Conservation (phyloP, 1,139 yeast species). For the Pneumocystis sp. region DNA sequence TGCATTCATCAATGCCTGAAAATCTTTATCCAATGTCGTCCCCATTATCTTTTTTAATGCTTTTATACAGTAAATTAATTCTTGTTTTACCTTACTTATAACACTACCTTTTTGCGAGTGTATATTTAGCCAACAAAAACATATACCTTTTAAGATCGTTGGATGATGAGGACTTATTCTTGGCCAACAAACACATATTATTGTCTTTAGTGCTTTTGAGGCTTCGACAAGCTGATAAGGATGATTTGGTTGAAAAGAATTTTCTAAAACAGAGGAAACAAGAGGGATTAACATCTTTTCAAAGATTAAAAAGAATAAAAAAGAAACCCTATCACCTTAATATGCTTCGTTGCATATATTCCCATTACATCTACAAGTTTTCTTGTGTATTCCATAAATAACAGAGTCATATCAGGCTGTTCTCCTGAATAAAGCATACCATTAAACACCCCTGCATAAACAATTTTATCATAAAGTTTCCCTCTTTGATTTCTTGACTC, state of each 20-base stretch:
- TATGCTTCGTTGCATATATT: neutral
- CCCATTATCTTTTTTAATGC: neutral
- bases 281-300: neutral
- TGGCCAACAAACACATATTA: neutral
- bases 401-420: neutral
- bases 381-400: neutral
- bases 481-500: neutral
- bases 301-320: neutral
- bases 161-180: neutral
- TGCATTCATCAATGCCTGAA: neutral
- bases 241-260: neutral
- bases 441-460: neutral
- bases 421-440: conserved; percentile 1
- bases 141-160: neutral
- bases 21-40: neutral
- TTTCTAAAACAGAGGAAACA: neutral
- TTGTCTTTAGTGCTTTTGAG: neutral
- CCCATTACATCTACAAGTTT: neutral
- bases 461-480: neutral
- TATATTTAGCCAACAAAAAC: neutral
- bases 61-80: neutral
- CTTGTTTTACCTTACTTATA: neutral
- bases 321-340: neutral
- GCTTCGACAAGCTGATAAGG: neutral
- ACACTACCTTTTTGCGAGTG: neutral